Percentiles rank a stretch among this genome's conserved stretches.
phyloP scores from a whole-genome alignment of 1,284 basidiomycete species.

The Cutaneotrichosporon dermatis region DNA sequence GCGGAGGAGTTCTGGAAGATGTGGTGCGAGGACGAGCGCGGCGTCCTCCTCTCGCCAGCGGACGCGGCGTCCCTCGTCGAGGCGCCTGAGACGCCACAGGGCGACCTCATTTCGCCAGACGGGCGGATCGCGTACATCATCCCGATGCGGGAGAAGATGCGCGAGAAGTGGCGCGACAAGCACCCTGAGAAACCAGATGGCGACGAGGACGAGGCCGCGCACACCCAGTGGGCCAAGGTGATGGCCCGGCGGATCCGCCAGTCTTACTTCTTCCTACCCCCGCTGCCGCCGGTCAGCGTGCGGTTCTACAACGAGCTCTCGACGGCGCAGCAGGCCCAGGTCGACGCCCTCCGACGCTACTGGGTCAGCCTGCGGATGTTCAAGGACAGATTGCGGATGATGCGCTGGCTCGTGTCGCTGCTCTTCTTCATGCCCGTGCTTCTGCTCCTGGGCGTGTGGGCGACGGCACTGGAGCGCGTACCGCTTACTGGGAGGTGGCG shows the following conservation, averaged over 20 bases:
- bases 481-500: constrained; percentile 82
- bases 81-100: constrained; percentile 16
- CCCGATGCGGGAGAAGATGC: constrained; percentile 3
- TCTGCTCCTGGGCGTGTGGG: constrained; percentile 67
- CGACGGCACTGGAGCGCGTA: constrained; percentile 73
- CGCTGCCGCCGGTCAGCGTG: constrained; percentile 30
- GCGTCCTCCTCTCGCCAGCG: constrained; percentile 19
- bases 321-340: constrained; percentile 51
- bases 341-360: constrained; percentile 51
- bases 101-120: constrained; percentile 23
- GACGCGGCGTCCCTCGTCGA: constrained; percentile 20
- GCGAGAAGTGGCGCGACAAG: constrained; percentile 6
- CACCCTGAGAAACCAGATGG: neutral
- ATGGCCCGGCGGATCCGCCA: constrained; percentile 9
- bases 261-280: constrained; percentile 31
- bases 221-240: constrained; percentile 2
- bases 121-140: constrained; percentile 33
- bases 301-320: constrained; percentile 31
- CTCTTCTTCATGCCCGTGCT: constrained; percentile 64
- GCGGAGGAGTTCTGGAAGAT: constrained; percentile 42
- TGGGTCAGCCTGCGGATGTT: constrained; percentile 44
- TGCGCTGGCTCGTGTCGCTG: constrained; percentile 55
- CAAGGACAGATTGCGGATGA: constrained; percentile 54
- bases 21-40: constrained; percentile 43
- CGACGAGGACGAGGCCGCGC: constrained; percentile 5